Conservation (phyloP, 768 basidiomycete species). For the Lactifluus pinguis region DNA sequence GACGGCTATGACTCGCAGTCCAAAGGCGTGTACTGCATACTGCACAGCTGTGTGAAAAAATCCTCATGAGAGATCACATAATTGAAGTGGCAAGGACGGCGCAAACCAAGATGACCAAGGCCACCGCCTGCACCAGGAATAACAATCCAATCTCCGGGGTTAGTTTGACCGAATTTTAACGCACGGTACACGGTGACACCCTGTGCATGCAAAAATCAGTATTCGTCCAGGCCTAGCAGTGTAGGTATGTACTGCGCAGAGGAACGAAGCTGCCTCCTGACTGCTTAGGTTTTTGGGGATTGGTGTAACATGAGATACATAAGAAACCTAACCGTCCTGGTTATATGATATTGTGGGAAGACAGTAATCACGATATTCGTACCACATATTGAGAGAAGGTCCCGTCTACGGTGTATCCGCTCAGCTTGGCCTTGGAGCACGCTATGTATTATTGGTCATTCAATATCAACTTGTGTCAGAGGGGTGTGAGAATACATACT, state of each 20-base stretch:
- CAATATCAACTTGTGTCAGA: neutral
- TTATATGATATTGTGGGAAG: neutral
- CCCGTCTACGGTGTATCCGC: slow-evolving; percentile 71
- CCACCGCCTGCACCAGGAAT: slow-evolving; percentile 76
- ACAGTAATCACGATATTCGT: slow-evolving; percentile 17
- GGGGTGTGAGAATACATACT: slow-evolving; percentile 31
- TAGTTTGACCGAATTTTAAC: slow-evolving; percentile 58
- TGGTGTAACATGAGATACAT: slow-evolving; percentile 62
- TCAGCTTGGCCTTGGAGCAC: slow-evolving; percentile 49
- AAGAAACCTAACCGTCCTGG: slow-evolving; percentile 42
- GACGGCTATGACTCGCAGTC: slow-evolving; percentile 72
- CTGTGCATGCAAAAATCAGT: slow-evolving; percentile 26
- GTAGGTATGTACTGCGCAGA: slow-evolving; percentile 51
- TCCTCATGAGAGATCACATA: neutral
- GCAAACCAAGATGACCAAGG: slow-evolving; percentile 66
- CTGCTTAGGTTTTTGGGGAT: slow-evolving; percentile 65
- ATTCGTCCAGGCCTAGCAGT: neutral
- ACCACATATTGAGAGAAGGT: slow-evolving; percentile 64
- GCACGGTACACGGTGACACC: slow-evolving; percentile 84
- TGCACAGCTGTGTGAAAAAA: slow-evolving; percentile 47
- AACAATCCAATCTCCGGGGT: slow-evolving; percentile 66
- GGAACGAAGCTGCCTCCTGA: slow-evolving; percentile 61
- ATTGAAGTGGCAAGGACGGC: neutral
- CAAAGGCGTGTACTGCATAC: slow-evolving; percentile 62
- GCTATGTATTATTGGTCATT: slow-evolving; percentile 28